A percentile compares a stretch with the other conserved stretches of the same genome.
These are phyloP conservation scores for Spiraea crenata DNA, from an alignment of 331 rosid species.

Conservation along the genomic window DNA sequence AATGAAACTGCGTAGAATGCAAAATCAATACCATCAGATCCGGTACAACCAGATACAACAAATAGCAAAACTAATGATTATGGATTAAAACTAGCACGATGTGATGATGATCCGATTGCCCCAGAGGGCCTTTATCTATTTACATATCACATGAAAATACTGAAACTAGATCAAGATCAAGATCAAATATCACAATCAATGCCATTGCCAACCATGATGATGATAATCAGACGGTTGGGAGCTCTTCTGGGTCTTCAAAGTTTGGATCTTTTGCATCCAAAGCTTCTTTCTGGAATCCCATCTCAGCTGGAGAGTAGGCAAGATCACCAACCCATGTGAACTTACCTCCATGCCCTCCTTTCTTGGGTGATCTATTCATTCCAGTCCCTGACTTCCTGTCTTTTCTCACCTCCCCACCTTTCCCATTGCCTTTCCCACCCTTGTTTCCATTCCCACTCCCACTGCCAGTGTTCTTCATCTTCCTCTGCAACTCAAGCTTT, in stretches of 20 bases:
- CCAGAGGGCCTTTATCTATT: background rate
- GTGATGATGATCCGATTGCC: background rate
- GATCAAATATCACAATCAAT: slow-evolving; percentile 18
- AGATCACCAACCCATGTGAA: slow-evolving; percentile 77
- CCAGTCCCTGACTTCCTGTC: slow-evolving; percentile 83
- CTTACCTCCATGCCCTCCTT: slow-evolving; percentile 91
- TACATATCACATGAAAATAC: slow-evolving; percentile 6
- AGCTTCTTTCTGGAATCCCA: slow-evolving; percentile 37
- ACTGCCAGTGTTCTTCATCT: slow-evolving; percentile 49
- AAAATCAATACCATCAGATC: background rate
- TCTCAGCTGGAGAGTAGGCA: slow-evolving; percentile 49
- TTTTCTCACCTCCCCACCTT: slow-evolving; percentile 45
- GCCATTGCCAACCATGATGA: background rate
- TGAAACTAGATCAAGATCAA: slow-evolving; percentile 9
- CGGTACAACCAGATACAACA: background rate
- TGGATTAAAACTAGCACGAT: background rate
- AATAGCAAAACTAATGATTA: background rate
- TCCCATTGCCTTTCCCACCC: slow-evolving; percentile 46
- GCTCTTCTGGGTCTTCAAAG: slow-evolving; percentile 66
- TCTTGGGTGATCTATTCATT: slow-evolving; percentile 87
- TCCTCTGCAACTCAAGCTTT: background rate
- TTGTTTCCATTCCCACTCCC: slow-evolving; percentile 38
- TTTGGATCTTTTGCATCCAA: slow-evolving; percentile 73
- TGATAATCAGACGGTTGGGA: slow-evolving; percentile 36
- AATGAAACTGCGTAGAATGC: background rate